Evolutionary conservation across 768 basidiomycete genomes (phyloP).

Genomic region (Porpolomopsis calyptriformis): DNA sequence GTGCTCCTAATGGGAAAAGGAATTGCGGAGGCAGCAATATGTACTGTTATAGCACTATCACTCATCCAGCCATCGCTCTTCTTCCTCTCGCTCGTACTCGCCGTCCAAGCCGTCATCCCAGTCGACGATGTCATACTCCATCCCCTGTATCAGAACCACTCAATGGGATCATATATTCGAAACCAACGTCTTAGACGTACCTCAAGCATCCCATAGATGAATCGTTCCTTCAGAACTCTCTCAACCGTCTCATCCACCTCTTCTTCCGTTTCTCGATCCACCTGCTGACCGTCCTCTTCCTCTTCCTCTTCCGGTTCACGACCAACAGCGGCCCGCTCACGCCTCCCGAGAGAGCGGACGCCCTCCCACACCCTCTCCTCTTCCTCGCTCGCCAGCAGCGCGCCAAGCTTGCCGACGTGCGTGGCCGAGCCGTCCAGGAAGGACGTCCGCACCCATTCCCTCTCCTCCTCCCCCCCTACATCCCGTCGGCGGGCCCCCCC

Average conservation of each 20-base stretch:
- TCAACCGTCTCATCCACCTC: slow-evolving; percentile 45
- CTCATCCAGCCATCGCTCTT: slow-evolving; percentile 73
- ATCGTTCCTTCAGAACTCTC: slow-evolving; percentile 51
- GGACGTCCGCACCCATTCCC: slow-evolving; percentile 49
- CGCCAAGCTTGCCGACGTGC: slow-evolving; percentile 61
- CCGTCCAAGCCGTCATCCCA: slow-evolving; percentile 64
- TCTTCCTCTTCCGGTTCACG: slow-evolving; percentile 47
- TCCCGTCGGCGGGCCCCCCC: slow-evolving; percentile 36
- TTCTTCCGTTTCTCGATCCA: slow-evolving; percentile 33
- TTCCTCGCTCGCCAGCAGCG: slow-evolving; percentile 59
- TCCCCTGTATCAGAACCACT: slow-evolving; percentile 30
- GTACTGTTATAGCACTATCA: too few species aligned
- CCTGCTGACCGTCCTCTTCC: slow-evolving; percentile 20
- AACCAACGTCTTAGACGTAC: slow-evolving; percentile 28
- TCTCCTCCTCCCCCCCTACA: slow-evolving; percentile 55
- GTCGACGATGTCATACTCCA: slow-evolving; percentile 62
- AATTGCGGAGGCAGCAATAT: too few species aligned
- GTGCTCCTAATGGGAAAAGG: too few species aligned
- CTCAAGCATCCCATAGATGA: slow-evolving; percentile 69
- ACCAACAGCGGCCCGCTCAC: slow-evolving; percentile 24
- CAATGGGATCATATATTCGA: background rate
- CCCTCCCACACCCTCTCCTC: slow-evolving; percentile 68
- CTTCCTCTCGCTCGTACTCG: slow-evolving; percentile 47
- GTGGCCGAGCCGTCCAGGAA: slow-evolving; percentile 49
- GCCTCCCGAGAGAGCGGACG: slow-evolving; percentile 35